Conservation (phyloP, 306 rosid genomes). For the Rosa lucieae region DNA sequence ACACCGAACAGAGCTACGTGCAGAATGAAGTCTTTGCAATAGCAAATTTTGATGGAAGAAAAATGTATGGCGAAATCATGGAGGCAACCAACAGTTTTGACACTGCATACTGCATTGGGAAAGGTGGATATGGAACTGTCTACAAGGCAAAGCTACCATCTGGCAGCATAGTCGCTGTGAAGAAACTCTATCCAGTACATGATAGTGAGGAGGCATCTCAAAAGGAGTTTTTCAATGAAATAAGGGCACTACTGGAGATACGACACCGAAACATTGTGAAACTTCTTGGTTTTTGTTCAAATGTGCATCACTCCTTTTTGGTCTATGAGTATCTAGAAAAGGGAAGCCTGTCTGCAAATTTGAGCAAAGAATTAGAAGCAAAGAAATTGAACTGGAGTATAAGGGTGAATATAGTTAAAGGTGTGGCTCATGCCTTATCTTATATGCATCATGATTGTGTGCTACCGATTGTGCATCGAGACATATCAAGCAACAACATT, state of each 20-base stretch:
- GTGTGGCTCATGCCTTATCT: constrained; percentile 28
- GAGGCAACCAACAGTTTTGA: constrained; percentile 28
- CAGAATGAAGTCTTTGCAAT: background rate
- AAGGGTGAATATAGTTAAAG: constrained; percentile 29
- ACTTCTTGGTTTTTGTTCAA: constrained; percentile 24
- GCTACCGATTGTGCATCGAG: constrained; percentile 27
- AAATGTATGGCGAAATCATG: constrained; percentile 22
- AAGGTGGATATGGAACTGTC: constrained; percentile 29
- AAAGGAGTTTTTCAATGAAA: constrained; percentile 27
- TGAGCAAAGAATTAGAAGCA: constrained; percentile 25
- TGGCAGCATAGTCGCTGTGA: constrained; percentile 14
- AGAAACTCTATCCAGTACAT: constrained; percentile 17
- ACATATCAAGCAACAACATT: constrained; percentile 28
- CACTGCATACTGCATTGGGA: constrained; percentile 24
- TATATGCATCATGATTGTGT: constrained; percentile 32
- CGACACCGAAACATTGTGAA: constrained; percentile 35
- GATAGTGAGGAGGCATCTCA: constrained; percentile 11
- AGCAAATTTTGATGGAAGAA: constrained; percentile 18
- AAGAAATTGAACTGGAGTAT: constrained; percentile 22
- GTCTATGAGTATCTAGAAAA: constrained; percentile 24
- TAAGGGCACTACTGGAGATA: constrained; percentile 21
- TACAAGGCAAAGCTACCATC: constrained; percentile 18
- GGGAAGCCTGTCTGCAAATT: constrained; percentile 16
- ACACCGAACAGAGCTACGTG: background rate
- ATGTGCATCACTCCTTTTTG: constrained; percentile 13